Conservation (phyloP, 129 eudicot genomes). For the Flaveria bidentis region DNA sequence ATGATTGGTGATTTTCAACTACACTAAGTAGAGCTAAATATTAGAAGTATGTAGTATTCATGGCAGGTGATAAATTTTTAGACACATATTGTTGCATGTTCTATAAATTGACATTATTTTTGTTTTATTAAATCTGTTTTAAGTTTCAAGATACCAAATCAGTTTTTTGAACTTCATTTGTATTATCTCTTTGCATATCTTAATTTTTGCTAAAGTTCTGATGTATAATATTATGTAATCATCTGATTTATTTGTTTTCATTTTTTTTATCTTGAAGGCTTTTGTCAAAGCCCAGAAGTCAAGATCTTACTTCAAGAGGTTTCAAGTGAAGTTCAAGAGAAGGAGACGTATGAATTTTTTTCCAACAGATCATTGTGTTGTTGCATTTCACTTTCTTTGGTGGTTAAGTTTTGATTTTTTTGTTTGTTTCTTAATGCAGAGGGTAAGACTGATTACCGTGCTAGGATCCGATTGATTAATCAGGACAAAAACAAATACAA, state of each 20-base stretch:
- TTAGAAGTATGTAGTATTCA: no score
- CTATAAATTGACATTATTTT: background rate
- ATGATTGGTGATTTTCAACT: background rate
- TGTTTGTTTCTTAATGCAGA: slow-evolving; percentile 35
- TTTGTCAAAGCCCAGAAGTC: slow-evolving; percentile 56
- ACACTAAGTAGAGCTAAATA: background rate
- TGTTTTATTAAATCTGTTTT: background rate
- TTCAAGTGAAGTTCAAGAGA: slow-evolving; percentile 86
- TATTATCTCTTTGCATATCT: no score
- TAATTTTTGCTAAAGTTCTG: background rate
- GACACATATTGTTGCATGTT: no score
- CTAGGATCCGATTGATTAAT: slow-evolving; percentile 78
- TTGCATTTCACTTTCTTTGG: background rate
- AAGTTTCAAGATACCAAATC: background rate
- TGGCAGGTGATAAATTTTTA: no score
- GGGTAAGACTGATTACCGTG: slow-evolving; percentile 97
- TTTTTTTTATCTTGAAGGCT: slow-evolving; percentile 24
- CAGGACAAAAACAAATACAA: slow-evolving; percentile 95
- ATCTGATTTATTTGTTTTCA: no score
- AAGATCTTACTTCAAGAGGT: slow-evolving; percentile 75
- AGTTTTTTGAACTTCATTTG: background rate
- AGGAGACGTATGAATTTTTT: slow-evolving; percentile 60
- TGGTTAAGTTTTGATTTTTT: background rate
- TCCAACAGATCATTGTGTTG: background rate
- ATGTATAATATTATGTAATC: no score